Evolutionary conservation across 148 eudicot species (phyloP).

Genomic region (Rhododendron vialii): DNA sequence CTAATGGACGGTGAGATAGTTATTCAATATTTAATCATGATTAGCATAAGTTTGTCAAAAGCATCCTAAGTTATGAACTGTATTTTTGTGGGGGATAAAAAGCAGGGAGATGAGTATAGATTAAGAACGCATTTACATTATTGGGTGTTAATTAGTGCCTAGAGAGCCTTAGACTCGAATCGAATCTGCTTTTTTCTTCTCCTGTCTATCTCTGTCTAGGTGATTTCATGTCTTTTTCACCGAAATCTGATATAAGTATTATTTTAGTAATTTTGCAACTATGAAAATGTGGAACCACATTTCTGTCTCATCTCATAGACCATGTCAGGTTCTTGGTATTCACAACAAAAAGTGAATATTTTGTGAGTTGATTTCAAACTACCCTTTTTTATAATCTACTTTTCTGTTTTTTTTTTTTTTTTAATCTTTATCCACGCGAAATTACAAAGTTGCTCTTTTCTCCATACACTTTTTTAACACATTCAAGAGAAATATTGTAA

Average conservation of each 20-base stretch:
- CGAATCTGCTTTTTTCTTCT: slow-evolving; percentile 27
- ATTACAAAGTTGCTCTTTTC: too few relatives aligned
- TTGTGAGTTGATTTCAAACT: too few relatives aligned
- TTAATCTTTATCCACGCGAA: too few relatives aligned
- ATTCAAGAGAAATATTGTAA: too few relatives aligned
- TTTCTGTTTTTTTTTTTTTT: too few relatives aligned
- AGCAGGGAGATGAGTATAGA: neutral
- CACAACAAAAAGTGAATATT: slow-evolving; percentile 3
- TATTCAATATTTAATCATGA: too few relatives aligned
- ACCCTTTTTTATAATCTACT: too few relatives aligned
- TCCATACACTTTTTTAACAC: too few relatives aligned
- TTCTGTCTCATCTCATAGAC: slow-evolving; percentile 48
- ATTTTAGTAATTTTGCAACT: slow-evolving; percentile 14
- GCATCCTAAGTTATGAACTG: too few relatives aligned
- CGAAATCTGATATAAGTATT: slow-evolving; percentile 41
- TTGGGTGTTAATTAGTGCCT: neutral
- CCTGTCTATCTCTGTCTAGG: slow-evolving; percentile 16
- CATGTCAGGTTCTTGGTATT: slow-evolving; percentile 49
- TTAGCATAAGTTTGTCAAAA: too few relatives aligned
- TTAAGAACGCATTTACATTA: neutral
- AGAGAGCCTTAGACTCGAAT: slow-evolving; percentile 12
- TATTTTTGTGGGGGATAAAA: too few relatives aligned
- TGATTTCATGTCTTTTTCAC: slow-evolving; percentile 57
- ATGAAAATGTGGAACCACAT: slow-evolving; percentile 61
- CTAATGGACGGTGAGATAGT: too few relatives aligned